Base-by-base conservation (phyloP, 495 filamentous ascomycete species). In the Neurospora hispaniola region DNA sequence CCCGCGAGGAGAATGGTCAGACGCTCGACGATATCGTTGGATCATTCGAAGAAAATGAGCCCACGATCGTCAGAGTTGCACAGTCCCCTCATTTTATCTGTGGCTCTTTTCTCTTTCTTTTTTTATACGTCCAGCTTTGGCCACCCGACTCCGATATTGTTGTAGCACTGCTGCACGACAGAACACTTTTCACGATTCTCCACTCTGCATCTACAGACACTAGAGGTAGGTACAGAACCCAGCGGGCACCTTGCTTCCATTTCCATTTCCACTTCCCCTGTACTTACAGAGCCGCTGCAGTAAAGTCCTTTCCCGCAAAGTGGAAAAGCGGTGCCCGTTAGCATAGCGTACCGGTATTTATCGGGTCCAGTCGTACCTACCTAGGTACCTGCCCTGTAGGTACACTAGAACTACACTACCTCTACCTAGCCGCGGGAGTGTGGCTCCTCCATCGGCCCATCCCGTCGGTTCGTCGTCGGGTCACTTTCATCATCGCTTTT, bases 1-100 rank as follows among this genome's bases (percentile, higher is more conserved):
- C 54, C 14, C 6, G 54, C 27, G 35, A 14, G 14, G 54, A 38
- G 12, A 66, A 66, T 66, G 54, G 48, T 2, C 54, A 66, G 54
- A 27, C 27, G 54, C 27, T 18, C 54, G 27, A 31, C 27, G 54
- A 66, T 38, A 38, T 66, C 14, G 54, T 62, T 27, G 54, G 54
- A 62, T 62, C 20, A 31, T 31, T 62, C 5, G 27, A 35, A 18
- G 27, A 27, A 71, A 59, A 72, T 79, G 78, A 76, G 74, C 75
- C 73, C 73, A 77, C 73, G 54, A 79, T 80, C 75, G 78, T 78
- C 78, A 80, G 72, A 76, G 75, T 78, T 77, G 72, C 74, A 71
- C 76, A 71, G 71, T 20, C 68, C 72, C 69, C 73, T 43, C 70
- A 42, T 76, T 27, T 72, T 73, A 42, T 38, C 10, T 27, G 43